A percentile compares a stretch with the other conserved stretches of the same genome.
Evolutionary conservation across 2,329 filamentous ascomycete genomes (phyloP).

Genomic region (Bimuria novae-zelandiae): DNA sequence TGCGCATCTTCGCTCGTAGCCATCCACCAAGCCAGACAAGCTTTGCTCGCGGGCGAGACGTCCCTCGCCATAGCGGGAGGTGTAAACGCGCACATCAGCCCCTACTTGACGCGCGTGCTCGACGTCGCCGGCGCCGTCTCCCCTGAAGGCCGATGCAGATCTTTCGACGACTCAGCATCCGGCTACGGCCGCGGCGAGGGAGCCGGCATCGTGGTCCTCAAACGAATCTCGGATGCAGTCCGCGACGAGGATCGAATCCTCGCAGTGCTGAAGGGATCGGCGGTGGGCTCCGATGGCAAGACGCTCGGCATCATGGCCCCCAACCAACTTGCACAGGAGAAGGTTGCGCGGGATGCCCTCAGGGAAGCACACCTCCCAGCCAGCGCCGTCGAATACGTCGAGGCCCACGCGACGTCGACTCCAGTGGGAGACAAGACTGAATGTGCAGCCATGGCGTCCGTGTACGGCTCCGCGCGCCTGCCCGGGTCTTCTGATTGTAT

Average conservation of each 20-base stretch:
- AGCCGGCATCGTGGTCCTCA: slow-evolving; percentile 36
- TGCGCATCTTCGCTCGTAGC: slow-evolving; percentile 43
- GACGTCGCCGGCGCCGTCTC: slow-evolving; percentile 35
- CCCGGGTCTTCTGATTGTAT: neutral
- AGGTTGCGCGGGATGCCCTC: slow-evolving; percentile 21
- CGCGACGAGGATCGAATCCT: slow-evolving; percentile 34
- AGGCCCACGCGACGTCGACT: neutral
- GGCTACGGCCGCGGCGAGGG: slow-evolving; percentile 43
- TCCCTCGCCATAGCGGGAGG: slow-evolving; percentile 25
- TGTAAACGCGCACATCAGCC: slow-evolving; percentile 42
- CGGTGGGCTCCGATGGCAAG: slow-evolving; percentile 38
- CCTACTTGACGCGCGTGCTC: slow-evolving; percentile 38
- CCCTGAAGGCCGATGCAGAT: slow-evolving; percentile 35
- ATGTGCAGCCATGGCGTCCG: slow-evolving; percentile 16
- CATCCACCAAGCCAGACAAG: slow-evolving; percentile 38
- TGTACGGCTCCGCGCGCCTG: neutral
- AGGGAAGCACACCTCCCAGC: neutral
- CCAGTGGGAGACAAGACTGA: neutral
- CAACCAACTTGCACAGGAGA: slow-evolving; percentile 36
- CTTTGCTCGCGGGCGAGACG: slow-evolving; percentile 33
- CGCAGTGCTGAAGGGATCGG: slow-evolving; percentile 36
- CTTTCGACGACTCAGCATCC: slow-evolving; percentile 37
- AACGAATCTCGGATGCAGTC: slow-evolving; percentile 31
- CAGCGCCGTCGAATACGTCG: neutral
- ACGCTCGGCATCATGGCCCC: slow-evolving; percentile 46